Evolutionary conservation across 1,284 basidiomycete species (phyloP), one percentile per base, ranked within the genome.

Genomic region (Melampsora allii-populina): DNA sequence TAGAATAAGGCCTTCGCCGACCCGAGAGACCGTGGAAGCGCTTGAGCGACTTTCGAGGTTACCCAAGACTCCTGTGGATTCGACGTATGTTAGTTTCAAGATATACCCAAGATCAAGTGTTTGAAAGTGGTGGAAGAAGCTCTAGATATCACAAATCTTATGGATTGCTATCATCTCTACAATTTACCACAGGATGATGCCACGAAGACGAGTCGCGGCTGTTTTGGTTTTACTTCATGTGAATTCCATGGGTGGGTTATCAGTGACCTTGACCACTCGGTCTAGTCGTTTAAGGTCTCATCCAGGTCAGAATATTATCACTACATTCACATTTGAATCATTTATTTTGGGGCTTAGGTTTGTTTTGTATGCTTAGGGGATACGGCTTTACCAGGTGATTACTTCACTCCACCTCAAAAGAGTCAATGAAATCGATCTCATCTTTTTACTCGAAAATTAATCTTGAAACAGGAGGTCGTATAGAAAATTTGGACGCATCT

Each of bases 191-290:
- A 68, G 67, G 17, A 45, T 56, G 31, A 59, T 61, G 9, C 67
- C 67, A 5, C 6, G 27, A 6, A 3, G 39, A 17, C 24, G 58
- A 24, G 67, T 68, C 21, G 68, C 68, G 3, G 68, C 68, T 64
- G 68, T 71, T 3, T 56, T 71, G n/a, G 61, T 71, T 3, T 36
- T 71, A 17, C 60, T 71, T 2, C 68, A 71, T 63, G 60, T 64
- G 17, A 46, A 60, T 56, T 9, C 27, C 36, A 3, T 39, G 17
- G 68, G 60, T 36, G 45, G 61, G 21, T 36, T 71, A 7, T 31
- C 60, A 12, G 68, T 71, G n/a, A 71, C 68, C 5, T 50, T 71
- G 27, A 71, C 68, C 10, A 71, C 68, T 61, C 42, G 68, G 4
- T 63, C 68, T 24, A 31, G 31, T 9, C 42, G 33, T 2, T 36